Conservation (phyloP, 768 basidiomycete genomes). For the Podaxis sp. region DNA sequence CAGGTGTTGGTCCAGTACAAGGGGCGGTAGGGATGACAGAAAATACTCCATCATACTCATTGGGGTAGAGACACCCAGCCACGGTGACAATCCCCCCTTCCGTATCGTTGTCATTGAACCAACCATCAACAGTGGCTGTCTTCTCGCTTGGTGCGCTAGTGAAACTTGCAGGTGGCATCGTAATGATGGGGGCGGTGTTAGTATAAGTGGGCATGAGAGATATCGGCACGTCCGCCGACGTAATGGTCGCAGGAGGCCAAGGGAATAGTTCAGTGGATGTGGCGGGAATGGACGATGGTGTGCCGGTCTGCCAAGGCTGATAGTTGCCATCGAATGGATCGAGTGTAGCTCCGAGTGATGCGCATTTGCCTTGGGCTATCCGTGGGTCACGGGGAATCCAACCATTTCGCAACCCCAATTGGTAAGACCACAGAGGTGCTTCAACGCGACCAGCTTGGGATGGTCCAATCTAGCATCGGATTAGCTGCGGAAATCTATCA, state of each 20-base stretch:
- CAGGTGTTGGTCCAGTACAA: slow-evolving; percentile 18
- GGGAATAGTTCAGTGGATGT: slow-evolving; percentile 29
- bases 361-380: slow-evolving; percentile 55
- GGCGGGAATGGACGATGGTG: slow-evolving; percentile 41
- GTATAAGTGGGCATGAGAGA: slow-evolving; percentile 53
- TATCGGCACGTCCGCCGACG: slow-evolving; percentile 33
- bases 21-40: slow-evolving; percentile 20
- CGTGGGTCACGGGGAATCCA: slow-evolving; percentile 79
- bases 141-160: slow-evolving; percentile 28
- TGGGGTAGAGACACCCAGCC: slow-evolving; percentile 43
- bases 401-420: slow-evolving; percentile 54
- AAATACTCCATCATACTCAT: slow-evolving; percentile 24
- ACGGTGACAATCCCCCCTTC: slow-evolving; percentile 31
- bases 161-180: slow-evolving; percentile 32
- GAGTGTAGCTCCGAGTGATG: slow-evolving; percentile 36
- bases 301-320: slow-evolving; percentile 55
- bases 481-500: background rate
- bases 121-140: slow-evolving; percentile 38
- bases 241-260: slow-evolving; percentile 57
- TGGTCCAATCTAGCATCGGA: slow-evolving; percentile 29
- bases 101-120: slow-evolving; percentile 39
- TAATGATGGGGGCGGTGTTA: slow-evolving; percentile 50
- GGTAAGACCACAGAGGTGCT: slow-evolving; percentile 38
- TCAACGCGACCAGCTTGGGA: slow-evolving; percentile 37
- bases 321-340: slow-evolving; percentile 35